Evolutionary conservation across 1,284 basidiomycete species (phyloP), one percentile per base, ranked within the genome.

Genomic region (Ustilago sp.): DNA sequence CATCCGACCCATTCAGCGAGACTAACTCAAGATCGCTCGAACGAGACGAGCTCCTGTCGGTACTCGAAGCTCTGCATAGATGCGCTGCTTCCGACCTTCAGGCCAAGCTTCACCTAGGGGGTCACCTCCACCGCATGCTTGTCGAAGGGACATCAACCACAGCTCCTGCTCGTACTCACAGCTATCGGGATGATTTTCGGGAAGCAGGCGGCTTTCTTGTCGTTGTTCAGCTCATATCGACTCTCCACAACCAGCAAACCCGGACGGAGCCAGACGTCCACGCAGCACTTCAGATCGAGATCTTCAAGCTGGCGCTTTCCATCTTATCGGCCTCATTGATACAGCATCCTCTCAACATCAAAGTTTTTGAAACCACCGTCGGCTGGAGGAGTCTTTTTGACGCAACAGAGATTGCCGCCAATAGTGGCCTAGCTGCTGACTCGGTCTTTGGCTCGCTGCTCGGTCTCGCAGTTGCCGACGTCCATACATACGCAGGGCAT

Each of bases 171-270:
- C 60, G 52, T 15, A 45, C 54, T 9, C 61, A 68, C 32, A 53
- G 55, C 38, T 67, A 74, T 32, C 69, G 74, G 8, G 79, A 79
- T 11, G 70, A 66, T 8, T 84, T 84, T 59, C 72, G 81, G 19
- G 63, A 78, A 23, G 58, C 66, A 9, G 83, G 83, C 31, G 83
- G 83, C 19, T 83, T 83, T 31, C 63, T 83, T 13, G 77, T 77
- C 35, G 68, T 84, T 6, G 55, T 82, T 8, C 80, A 82, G 54
- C 66, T 83, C n/a, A 73, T 84, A 9, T 77, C 76, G 5, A 63
- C 74, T 0, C 62, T 84, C 8, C 77, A 81, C 23, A 35, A 34
- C 7, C 54, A 63, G 17, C 60, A 58, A 12, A 11, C 43, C 8
- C 38, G 56, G 17, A 19, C 47, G 0, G 58, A 61, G 1, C 32